phyloP scores from a whole-genome alignment of 108 stramenopile species.

The Nitzschia palea region DNA sequence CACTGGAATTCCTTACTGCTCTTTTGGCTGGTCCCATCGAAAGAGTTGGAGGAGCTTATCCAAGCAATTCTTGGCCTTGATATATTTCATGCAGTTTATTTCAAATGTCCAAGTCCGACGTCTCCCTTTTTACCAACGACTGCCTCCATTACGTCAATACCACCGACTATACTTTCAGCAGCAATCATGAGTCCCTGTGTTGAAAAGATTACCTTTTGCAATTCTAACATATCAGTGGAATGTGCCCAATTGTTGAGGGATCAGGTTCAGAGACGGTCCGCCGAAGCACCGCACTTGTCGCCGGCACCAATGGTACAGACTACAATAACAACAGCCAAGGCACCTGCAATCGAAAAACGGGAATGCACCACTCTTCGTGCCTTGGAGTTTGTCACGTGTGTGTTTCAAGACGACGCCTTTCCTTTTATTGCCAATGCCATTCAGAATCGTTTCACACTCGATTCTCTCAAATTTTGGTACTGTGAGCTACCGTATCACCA shows the following conservation, averaged over 20 bases:
- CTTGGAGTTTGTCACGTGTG: neutral
- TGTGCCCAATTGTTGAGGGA: no score
- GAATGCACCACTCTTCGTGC: no score
- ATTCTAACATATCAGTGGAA: neutral
- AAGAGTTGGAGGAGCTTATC: neutral
- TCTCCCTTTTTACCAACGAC: neutral
- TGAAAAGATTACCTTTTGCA: conserved; percentile 1
- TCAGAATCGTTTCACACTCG: neutral
- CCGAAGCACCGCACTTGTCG: no score
- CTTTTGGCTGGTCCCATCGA: neutral
- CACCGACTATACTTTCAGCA: neutral
- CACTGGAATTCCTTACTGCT: neutral
- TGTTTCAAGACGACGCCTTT: neutral
- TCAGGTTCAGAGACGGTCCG: no score
- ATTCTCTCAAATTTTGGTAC: neutral
- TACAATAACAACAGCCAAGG: no score
- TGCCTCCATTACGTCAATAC: neutral
- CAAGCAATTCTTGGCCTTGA: neutral
- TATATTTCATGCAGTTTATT: neutral
- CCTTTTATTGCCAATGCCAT: neutral
- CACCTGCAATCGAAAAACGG: no score
- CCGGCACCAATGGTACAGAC: no score
- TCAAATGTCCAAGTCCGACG: neutral
- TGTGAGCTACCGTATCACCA: neutral
- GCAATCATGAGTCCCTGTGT: neutral